These are phyloP conservation scores for Albifimbria verrucaria DNA, from an alignment of 2,329 filamentous ascomycete species.

Conservation along the genomic window DNA sequence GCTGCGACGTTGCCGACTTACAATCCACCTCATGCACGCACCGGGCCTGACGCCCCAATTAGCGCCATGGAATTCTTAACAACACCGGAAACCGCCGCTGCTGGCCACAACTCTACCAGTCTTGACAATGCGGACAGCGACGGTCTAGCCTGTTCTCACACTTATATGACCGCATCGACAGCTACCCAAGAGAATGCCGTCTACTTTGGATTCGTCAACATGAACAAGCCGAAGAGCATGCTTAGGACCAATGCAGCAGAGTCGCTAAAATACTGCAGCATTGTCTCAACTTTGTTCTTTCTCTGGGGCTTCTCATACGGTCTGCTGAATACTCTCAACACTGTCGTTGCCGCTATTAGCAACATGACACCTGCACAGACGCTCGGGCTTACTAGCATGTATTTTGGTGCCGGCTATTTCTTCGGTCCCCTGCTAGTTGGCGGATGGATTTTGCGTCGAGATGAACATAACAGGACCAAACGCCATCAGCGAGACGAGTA, in stretches of 20 bases:
- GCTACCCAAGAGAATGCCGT: slow-evolving; percentile 39
- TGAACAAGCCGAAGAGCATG: slow-evolving; percentile 67
- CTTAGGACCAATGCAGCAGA: slow-evolving; percentile 60
- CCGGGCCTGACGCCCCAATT: slow-evolving; percentile 24
- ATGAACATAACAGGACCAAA: slow-evolving; percentile 53
- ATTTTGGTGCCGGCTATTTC: slow-evolving; percentile 69
- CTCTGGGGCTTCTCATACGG: slow-evolving; percentile 92
- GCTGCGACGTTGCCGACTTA: not conserved
- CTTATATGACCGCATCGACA: slow-evolving; percentile 31
- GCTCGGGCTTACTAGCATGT: slow-evolving; percentile 65
- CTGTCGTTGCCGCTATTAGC: slow-evolving; percentile 61
- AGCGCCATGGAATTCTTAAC: slow-evolving; percentile 45
- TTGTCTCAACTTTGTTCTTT: slow-evolving; percentile 80
- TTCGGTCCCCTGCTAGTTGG: slow-evolving; percentile 68
- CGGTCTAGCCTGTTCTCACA: slow-evolving; percentile 15
- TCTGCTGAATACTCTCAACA: slow-evolving; percentile 77
- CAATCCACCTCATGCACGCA: slow-evolving; percentile 4
- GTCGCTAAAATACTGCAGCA: slow-evolving; percentile 66
- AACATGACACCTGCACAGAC: slow-evolving; percentile 60
- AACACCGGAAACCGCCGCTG: slow-evolving; percentile 30
- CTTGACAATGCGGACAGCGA: not conserved
- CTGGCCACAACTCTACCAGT: slow-evolving; percentile 6
- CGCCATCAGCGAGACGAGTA: slow-evolving; percentile 32
- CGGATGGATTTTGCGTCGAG: slow-evolving; percentile 66
- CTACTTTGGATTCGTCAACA: slow-evolving; percentile 77